Conservation (phyloP, 768 basidiomycete genomes). For the Phaffia australis region DNA sequence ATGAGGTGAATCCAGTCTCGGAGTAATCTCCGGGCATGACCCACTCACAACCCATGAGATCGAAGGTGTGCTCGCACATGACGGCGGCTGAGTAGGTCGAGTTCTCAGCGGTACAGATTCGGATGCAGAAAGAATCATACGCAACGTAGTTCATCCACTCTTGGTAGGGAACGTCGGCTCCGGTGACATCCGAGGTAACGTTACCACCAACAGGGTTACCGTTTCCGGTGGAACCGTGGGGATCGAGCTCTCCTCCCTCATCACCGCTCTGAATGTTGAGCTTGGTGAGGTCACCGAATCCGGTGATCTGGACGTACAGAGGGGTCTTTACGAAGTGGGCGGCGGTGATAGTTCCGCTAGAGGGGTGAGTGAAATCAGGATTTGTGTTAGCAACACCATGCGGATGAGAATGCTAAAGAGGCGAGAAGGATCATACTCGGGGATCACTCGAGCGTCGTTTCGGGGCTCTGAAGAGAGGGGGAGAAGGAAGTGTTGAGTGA, state of each 20-base stretch:
- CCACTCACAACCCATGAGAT: conserved; percentile 37
- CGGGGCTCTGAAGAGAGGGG: conserved; percentile 36
- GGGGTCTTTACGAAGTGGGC: conserved; percentile 43
- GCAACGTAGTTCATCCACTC: conserved; percentile 38
- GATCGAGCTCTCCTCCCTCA: conserved; percentile 31
- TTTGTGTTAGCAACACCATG: background rate
- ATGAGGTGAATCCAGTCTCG: conserved; percentile 30
- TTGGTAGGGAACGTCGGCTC: conserved; percentile 39
- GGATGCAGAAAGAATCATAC: conserved; percentile 42
- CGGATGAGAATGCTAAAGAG: background rate
- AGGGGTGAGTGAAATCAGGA: background rate
- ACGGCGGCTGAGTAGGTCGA: conserved; percentile 37
- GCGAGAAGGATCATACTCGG: conserved; percentile 41
- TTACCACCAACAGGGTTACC: conserved; percentile 41
- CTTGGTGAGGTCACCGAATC: conserved; percentile 43
- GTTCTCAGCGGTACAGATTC: conserved; percentile 44
- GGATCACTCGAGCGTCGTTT: conserved; percentile 42
- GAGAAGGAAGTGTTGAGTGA: background rate
- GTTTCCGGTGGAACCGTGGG: conserved; percentile 38
- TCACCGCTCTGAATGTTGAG: conserved; percentile 25
- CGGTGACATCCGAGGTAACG: conserved; percentile 39
- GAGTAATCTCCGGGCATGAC: conserved; percentile 40
- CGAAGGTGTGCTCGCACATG: conserved; percentile 35
- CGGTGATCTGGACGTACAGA: conserved; percentile 43
- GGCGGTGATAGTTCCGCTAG: conserved; percentile 18